Evolutionary conservation across 441 rosid genomes (phyloP).

Genomic region (Isatis lusitanica): DNA sequence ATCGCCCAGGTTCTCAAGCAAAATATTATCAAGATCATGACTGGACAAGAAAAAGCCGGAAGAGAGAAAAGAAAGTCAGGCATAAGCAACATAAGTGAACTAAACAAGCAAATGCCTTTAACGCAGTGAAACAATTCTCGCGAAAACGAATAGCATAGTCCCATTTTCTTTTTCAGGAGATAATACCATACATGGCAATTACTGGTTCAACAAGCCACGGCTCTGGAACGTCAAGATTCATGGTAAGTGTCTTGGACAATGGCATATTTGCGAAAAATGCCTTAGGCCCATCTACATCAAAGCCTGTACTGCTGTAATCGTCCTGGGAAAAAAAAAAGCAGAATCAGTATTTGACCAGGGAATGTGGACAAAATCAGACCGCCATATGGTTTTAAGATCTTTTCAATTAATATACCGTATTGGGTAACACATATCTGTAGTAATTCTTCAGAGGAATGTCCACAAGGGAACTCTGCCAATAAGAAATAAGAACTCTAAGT

Average conservation of each 20-base stretch:
- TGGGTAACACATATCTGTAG: conserved; percentile 94
- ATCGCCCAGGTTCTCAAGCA: conserved; percentile 98
- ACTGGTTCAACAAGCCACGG: conserved; percentile 99
- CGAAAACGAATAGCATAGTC: conserved; percentile 13
- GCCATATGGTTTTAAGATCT: conserved; percentile 9
- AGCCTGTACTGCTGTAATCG: conserved; percentile 79
- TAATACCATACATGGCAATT: conserved; percentile 83
- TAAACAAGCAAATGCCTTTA: conserved; percentile 23
- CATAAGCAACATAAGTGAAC: conserved; percentile 7
- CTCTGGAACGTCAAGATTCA: conserved; percentile 99
- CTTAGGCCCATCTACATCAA: conserved; percentile 81
- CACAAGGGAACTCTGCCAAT: conserved; percentile 91
- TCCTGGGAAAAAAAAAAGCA: conserved; percentile 57
- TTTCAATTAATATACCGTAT: conserved; percentile 55
- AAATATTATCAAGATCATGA: conserved; percentile 96
- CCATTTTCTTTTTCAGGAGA: conserved; percentile 16
- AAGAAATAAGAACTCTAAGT: conserved; percentile 25
- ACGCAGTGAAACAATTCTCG: background rate
- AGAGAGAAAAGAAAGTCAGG: conserved; percentile 25
- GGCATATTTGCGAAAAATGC: conserved; percentile 99
- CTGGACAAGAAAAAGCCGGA: conserved; percentile 47
- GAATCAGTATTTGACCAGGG: conserved; percentile 37
- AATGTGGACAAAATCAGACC: conserved; percentile 31
- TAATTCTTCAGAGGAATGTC: conserved; percentile 99
- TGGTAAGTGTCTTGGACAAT: conserved; percentile 94